These are phyloP conservation scores for Penicillium sclerotiorum DNA, from an alignment of 2,329 filamentous ascomycete species.

Conservation along the genomic window DNA sequence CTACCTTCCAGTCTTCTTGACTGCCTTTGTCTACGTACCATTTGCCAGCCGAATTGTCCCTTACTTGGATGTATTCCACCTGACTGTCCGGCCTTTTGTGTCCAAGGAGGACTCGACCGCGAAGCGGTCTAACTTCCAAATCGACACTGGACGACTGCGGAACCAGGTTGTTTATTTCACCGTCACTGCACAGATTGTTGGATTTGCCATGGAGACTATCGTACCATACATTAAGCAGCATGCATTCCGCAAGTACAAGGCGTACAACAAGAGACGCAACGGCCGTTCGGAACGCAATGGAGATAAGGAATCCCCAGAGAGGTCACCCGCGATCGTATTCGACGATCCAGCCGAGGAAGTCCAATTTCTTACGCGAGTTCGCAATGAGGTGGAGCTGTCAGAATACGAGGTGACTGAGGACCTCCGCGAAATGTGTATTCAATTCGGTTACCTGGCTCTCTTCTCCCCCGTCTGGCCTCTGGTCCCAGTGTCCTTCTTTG, in stretches of 20 bases:
- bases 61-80: slow-evolving; percentile 82
- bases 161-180: slow-evolving; percentile 97
- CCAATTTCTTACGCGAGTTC: slow-evolving; percentile 78
- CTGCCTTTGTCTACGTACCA: slow-evolving; percentile 91
- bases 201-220: slow-evolving; percentile 80
- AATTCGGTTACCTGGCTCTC: slow-evolving; percentile 85
- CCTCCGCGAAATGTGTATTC: slow-evolving; percentile 91
- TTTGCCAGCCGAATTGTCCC: slow-evolving; percentile 86
- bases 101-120: slow-evolving; percentile 72
- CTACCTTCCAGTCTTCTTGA: slow-evolving; percentile 86
- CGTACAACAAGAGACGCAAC: slow-evolving; percentile 33
- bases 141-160: slow-evolving; percentile 80
- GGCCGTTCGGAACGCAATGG: slow-evolving; percentile 26
- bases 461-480: slow-evolving; percentile 96
- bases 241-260: slow-evolving; percentile 70
- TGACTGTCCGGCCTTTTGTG: slow-evolving; percentile 74
- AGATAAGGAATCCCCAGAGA: slow-evolving; percentile 26
- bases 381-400: slow-evolving; percentile 79
- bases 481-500: slow-evolving; percentile 81
- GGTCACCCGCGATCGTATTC: slow-evolving; percentile 46
- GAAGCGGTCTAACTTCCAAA: slow-evolving; percentile 65
- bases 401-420: slow-evolving; percentile 91
- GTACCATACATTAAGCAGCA: slow-evolving; percentile 84
- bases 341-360: slow-evolving; percentile 77
- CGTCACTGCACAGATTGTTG: slow-evolving; percentile 91